Evolutionary conservation across 805 yeast species (phyloP).

Genomic region (Starmerella floris): DNA sequence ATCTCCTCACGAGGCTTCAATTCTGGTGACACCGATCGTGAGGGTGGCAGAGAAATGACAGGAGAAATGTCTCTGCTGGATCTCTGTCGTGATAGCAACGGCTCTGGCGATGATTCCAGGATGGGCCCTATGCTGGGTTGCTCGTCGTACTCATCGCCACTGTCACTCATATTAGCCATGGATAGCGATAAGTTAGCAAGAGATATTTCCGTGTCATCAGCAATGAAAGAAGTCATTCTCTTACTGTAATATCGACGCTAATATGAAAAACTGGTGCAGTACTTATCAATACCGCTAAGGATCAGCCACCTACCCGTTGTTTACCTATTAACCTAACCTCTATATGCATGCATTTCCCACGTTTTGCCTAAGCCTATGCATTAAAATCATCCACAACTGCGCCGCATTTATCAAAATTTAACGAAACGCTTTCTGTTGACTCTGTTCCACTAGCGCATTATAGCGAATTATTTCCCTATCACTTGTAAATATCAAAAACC

Average conservation of each 20-base stretch:
- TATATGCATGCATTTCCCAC: too few species aligned
- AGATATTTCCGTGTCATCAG: neutral
- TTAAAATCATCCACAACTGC: too few species aligned
- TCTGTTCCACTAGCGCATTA: too few species aligned
- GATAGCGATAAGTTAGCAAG: neutral
- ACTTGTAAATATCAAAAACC: too few species aligned
- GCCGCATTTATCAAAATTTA: too few species aligned
- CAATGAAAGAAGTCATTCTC: neutral
- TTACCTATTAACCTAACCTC: neutral
- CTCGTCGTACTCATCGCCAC: neutral
- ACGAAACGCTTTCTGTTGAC: too few species aligned
- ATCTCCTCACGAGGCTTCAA: neutral
- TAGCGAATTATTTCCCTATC: too few species aligned
- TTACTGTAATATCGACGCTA: too few species aligned
- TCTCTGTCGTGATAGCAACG: neutral
- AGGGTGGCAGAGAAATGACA: neutral
- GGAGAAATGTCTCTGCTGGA: neutral
- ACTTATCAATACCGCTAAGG: too few species aligned
- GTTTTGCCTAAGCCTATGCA: too few species aligned
- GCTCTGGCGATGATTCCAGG: neutral
- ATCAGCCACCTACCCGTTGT: too few species aligned
- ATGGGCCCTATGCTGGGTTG: neutral
- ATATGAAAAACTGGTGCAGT: too few species aligned
- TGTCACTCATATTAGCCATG: neutral
- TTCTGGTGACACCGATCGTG: neutral